Evolutionary conservation across 2,329 filamentous ascomycete genomes (phyloP), one percentile per base, ranked within the genome.

Genomic region (Helotiales sp.): DNA sequence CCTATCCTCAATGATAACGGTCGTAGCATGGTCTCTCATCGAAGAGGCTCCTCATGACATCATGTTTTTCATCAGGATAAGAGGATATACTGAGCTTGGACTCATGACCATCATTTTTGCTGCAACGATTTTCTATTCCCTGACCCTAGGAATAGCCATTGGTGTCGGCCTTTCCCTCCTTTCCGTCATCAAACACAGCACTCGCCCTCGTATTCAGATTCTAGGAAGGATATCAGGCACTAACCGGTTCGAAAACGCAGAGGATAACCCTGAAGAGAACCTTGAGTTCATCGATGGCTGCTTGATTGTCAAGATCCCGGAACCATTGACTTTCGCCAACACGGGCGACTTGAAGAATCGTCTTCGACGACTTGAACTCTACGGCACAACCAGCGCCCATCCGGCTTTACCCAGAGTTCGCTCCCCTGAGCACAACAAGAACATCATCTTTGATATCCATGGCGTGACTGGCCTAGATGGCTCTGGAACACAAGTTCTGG

Each of bases 401-500:
- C 96, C 96, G 0, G 94, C 94, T 0, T 83, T 97, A 20, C 96
- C 96, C 0, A 87, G 92, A 2, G 84, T 97, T 15, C 86, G 94
- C 4, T 83, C 86, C 28, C 86, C 89, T n/a, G 91, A 95, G 68
- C 89, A 92, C 75, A 97, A 97, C 77, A 87, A 89, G 73, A 97
- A 97, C 76, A 85, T 99, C 78, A 93, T 99, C 69, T 98, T 99
- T 75, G 96, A 99, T 77, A 93, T 98, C 7, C 95, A 98, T 73
- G 96, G 96, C n/a, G 96, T 99, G 2, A 97, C 94, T 0, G 91
- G 91, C 30, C 89, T 99, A 74, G 96, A 99, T 77, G 96, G 93
- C 6, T 97, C 93, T 0, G 96, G 95, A 1, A 91, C 93, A 0
- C 96, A 98, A 80, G 95, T 98, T 0, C 83, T 99, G 2, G 86